phyloP scores from a whole-genome alignment of 768 basidiomycete species.

The Coprinopsis sp. region DNA sequence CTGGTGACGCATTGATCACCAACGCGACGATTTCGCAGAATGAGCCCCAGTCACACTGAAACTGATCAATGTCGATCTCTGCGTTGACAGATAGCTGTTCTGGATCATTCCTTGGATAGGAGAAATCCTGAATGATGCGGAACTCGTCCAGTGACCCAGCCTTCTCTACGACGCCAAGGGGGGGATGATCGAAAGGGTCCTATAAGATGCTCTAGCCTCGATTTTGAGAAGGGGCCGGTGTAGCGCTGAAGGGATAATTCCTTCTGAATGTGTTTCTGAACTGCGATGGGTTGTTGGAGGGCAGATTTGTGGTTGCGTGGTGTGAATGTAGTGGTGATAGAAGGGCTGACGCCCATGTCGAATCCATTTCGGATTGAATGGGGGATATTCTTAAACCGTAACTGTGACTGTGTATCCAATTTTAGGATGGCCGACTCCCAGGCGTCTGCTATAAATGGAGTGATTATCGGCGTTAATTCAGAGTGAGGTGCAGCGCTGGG shows the following conservation, averaged over 20 bases:
- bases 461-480: constrained; percentile 19
- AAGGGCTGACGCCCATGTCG: constrained; percentile 17
- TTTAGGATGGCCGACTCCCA: constrained; percentile 13
- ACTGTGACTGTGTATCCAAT: constrained; percentile 9
- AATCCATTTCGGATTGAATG: constrained; percentile 18
- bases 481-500: constrained; percentile 10
- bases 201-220: constrained; percentile 26
- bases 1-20: constrained; percentile 21
- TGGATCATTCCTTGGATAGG: constrained; percentile 22
- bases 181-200: constrained; percentile 38
- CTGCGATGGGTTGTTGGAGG: constrained; percentile 9
- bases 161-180: constrained; percentile 36
- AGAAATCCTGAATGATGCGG: constrained; percentile 30
- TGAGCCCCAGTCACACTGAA: constrained; percentile 22
- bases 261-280: constrained; percentile 13
- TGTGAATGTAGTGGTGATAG: constrained; percentile 8
- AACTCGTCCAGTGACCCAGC: constrained; percentile 17
- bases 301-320: constrained; percentile 21
- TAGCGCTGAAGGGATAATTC: constrained; percentile 11
- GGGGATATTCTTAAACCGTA: constrained; percentile 19
- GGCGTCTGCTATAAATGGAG: constrained; percentile 17
- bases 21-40: constrained; percentile 11
- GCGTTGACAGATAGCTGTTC: constrained; percentile 24
- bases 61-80: constrained; percentile 23
- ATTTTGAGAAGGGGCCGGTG: constrained; percentile 18